Conservation (phyloP, 2,329 filamentous ascomycete species). For the Sphaerulina populicola region DNA sequence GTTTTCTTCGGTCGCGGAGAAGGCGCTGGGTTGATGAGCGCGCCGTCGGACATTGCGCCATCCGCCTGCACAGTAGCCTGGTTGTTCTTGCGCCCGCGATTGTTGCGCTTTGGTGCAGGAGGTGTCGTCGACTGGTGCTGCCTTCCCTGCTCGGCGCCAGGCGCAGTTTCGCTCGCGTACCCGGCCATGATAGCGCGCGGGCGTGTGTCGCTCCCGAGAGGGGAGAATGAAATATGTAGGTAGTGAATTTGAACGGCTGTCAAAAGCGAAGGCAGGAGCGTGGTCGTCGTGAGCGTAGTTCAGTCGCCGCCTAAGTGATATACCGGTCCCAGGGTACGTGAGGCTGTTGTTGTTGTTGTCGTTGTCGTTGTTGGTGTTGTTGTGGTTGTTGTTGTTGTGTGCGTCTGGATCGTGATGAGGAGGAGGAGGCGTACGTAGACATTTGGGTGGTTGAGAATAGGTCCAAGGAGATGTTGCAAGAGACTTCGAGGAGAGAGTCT, state of each 20-base stretch:
- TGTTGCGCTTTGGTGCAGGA: constrained; percentile 23
- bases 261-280: constrained; percentile 6
- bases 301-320: constrained; percentile 8
- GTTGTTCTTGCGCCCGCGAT: constrained; percentile 27
- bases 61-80: constrained; percentile 20
- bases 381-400: constrained; percentile 17
- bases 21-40: constrained; percentile 17
- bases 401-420: constrained; percentile 13
- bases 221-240: constrained; percentile 1
- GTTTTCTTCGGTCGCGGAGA: constrained; percentile 22
- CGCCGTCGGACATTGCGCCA: constrained; percentile 26
- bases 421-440: constrained; percentile 19
- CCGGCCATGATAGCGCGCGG: constrained; percentile 14
- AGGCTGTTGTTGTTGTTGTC: neutral
- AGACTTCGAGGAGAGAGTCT: neutral
- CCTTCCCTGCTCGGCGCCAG: constrained; percentile 9
- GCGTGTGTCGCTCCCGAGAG: constrained; percentile 1
- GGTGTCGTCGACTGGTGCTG: constrained; percentile 20
- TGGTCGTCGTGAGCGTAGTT: constrained; percentile 8
- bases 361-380: constrained; percentile 19
- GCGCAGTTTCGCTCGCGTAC: constrained; percentile 16
- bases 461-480: neutral
- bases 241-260: constrained; percentile 1
- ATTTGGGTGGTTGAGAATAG: constrained; percentile 16
- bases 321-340: constrained; percentile 2